These are phyloP conservation scores for Cylindrotheca closterium DNA, from an alignment of 108 stramenopile genomes.

Conservation along the genomic window DNA sequence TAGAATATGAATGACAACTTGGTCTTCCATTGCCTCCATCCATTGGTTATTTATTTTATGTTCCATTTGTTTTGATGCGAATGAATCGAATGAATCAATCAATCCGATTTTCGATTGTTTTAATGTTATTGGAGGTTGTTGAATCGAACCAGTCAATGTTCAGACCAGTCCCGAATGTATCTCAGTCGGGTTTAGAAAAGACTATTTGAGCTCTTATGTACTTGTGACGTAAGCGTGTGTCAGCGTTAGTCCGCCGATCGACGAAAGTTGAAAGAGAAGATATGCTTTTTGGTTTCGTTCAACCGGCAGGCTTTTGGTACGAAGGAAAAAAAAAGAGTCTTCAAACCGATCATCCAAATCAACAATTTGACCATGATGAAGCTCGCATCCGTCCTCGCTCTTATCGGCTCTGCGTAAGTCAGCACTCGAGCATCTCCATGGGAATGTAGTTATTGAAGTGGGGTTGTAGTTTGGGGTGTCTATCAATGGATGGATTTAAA, in stretches of 20 bases:
- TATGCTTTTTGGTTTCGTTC: conserved; percentile 7
- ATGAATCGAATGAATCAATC: too few relatives aligned
- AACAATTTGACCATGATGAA: conserved; percentile 41
- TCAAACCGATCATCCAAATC: not conserved
- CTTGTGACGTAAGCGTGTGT: not conserved
- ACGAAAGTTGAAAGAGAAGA: not conserved
- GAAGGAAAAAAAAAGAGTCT: not conserved
- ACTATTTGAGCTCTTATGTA: too few relatives aligned
- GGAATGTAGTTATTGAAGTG: not conserved
- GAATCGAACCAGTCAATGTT: too few relatives aligned
- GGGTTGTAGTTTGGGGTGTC: not conserved
- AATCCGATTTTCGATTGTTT: too few relatives aligned
- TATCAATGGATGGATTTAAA: too few relatives aligned
- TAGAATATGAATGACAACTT: too few relatives aligned
- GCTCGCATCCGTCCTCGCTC: conserved; percentile 37
- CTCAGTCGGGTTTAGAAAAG: too few relatives aligned
- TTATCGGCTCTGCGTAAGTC: conserved; percentile 61
- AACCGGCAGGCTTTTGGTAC: not conserved
- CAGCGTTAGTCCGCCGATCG: not conserved
- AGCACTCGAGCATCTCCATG: not conserved
- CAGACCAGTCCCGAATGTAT: too few relatives aligned
- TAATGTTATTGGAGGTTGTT: too few relatives aligned
- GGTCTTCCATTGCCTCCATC: too few relatives aligned
- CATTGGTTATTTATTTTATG: too few relatives aligned
- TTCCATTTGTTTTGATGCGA: too few relatives aligned